Base-by-base conservation (phyloP, 768 basidiomycete genomes). In the Kwoniella botswanensis region DNA sequence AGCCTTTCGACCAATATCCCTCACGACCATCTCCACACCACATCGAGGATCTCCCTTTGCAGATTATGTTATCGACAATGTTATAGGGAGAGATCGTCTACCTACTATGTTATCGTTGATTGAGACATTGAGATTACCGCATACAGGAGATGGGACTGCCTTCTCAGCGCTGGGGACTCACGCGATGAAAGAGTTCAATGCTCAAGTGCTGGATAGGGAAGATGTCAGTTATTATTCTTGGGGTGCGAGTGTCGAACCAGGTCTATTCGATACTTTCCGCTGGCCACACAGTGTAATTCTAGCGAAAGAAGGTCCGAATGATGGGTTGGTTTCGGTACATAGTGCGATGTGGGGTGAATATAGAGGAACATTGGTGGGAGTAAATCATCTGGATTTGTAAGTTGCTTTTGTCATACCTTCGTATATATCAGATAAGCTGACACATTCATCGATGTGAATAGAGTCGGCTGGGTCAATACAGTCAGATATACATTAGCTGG, bases 271-370 rank as follows among this genome's bases (percentile, higher is more conserved):
- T 83, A 92, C 93, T 0, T 97, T 92, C 89, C 91, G 76, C 13
- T 83, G 79, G 77, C 89, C 92, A 1, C 92, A 94, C 79, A 88
- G 89, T 7, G 89, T 96, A 35, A 91, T 94, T 56, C 82, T 90
- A 21, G 89, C 91, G 76, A 90, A 91, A 79, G 94, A 97, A 84
- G 96, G 95, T 18, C 89, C 92, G 42, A 97, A 98, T 77, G 94
- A 98, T 82, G 97, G 97, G 1, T 87, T 99, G 58, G 96, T 99
- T 57, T 91, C 90, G 57, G 89, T 96, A 55, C 86, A 90, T 70
- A 93, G 93, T 4, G 90, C 94, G 2, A 89, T 90, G 86, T 96
- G 95, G 94, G 97, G 97, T 46, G 93, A 91, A 18, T 98, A 98
- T 80, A 88, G 93, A 62, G 97, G 94, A n/a, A 98, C 96, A 2